phyloP scores from a whole-genome alignment of 1,139 yeast genomes.

The Suzukiozyma palmioleophila region DNA sequence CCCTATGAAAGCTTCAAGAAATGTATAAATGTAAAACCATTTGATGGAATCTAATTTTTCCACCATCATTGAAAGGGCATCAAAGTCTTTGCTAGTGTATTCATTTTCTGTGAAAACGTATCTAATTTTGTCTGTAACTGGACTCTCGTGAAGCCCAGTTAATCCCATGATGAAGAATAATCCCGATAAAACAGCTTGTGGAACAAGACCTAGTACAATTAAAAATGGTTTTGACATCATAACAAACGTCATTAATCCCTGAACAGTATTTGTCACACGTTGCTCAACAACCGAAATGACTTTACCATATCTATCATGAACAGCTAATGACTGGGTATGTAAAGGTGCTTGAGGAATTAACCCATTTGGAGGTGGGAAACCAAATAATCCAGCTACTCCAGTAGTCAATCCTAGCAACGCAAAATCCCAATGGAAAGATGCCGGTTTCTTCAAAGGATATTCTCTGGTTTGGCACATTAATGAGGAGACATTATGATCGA shows the following conservation, averaged over 20 bases:
- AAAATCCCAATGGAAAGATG: constrained; percentile 92
- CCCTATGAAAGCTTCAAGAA: constrained; percentile 61
- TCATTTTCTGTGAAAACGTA: constrained; percentile 63
- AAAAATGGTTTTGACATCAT: constrained; percentile 89
- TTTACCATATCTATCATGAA: constrained; percentile 43
- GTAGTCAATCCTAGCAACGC: constrained; percentile 80
- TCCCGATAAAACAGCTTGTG: constrained; percentile 92
- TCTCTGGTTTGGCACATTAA: constrained; percentile 84
- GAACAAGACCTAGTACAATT: constrained; percentile 76
- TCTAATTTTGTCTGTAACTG: constrained; percentile 57
- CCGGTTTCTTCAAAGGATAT: constrained; percentile 78
- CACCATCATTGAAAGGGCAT: constrained; percentile 31
- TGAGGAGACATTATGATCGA: constrained; percentile 89
- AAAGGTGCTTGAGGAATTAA: constrained; percentile 95
- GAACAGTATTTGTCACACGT: constrained; percentile 75
- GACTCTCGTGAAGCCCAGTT: constrained; percentile 67
- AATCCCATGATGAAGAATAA: constrained; percentile 91
- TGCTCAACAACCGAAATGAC: constrained; percentile 78
- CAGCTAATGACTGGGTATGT: constrained; percentile 76
- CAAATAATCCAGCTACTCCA: constrained; percentile 79
- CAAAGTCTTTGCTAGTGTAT: constrained; percentile 36
- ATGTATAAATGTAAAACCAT: constrained; percentile 52
- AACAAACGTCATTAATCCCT: constrained; percentile 78
- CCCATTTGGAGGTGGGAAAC: constrained; percentile 95
- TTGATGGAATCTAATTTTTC: constrained; percentile 35